Evolutionary conservation across 2,329 filamentous ascomycete species (phyloP).

Genomic region (Tothia fuscella): DNA sequence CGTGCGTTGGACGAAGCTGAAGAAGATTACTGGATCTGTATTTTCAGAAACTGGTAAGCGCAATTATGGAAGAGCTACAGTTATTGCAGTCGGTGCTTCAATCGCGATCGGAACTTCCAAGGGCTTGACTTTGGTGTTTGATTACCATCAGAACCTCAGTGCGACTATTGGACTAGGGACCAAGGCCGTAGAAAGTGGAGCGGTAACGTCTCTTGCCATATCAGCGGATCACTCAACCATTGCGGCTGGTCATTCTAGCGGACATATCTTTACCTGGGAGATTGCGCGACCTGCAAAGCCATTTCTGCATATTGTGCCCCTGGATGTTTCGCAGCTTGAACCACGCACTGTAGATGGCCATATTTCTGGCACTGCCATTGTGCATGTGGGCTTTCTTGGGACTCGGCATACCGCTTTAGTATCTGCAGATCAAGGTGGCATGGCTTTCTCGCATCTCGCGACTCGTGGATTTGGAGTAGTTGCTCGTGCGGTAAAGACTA

Average conservation of each 20-base stretch:
- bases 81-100: conserved; percentile 72
- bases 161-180: conserved; percentile 88
- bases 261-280: conserved; percentile 96
- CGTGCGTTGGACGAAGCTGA: conserved; percentile 86
- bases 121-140: conserved; percentile 88
- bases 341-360: conserved; percentile 70
- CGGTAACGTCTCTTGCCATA: conserved; percentile 76
- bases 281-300: conserved; percentile 68
- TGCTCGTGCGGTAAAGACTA: conserved; percentile 76
- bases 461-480: conserved; percentile 81
- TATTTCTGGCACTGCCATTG: conserved; percentile 60
- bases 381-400: conserved; percentile 89
- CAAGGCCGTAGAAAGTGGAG: conserved; percentile 83
- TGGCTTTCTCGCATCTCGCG: conserved; percentile 96
- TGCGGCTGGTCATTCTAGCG: conserved; percentile 78
- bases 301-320: conserved; percentile 74
- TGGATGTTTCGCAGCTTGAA: conserved; percentile 54
- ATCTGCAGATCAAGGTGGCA: conserved; percentile 86
- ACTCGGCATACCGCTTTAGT: conserved; percentile 89
- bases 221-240: conserved; percentile 90
- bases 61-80: conserved; percentile 86
- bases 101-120: conserved; percentile 91
- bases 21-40: conserved; percentile 75
- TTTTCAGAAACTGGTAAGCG: conserved; percentile 89
- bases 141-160: conserved; percentile 92